Evolutionary conservation across 495 filamentous ascomycete genomes (phyloP), one percentile per base, ranked within the genome.

Genomic region (Hypoxylon fuscum): DNA sequence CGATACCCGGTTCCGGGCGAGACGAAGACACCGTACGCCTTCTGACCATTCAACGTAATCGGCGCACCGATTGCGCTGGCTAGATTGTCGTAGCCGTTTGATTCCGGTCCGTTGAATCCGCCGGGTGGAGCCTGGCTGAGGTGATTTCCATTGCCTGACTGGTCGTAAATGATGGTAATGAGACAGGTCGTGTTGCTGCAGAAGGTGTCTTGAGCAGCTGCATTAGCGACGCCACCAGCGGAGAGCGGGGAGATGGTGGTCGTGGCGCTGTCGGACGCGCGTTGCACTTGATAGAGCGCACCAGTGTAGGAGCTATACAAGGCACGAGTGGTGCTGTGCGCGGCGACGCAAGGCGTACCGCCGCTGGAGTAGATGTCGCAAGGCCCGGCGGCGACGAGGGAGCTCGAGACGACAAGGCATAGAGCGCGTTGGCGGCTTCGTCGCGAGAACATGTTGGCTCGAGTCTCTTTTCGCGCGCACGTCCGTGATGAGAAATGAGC

Each of bases 321-420:
- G 48, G 82, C 81, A n/a, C 84, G 81, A 64, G 83, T 85, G 55
- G 83, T 85, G 71, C 82, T 83, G 72, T 85, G 83, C 2, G 83
- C 83, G 2, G 83, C 83, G 51, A 86, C 64, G 55, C 83, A 86
- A 51, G 83, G 80, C 2, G 82, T 83, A 61, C 72, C 31, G 31
- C 31, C 31, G 31, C 9, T 11, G 31, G 31, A 34, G 31, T 5
- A 37, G 34, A 37, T 37, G 34, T 37, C 34, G 34, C 34, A 37
- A 6, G 34, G 52, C 17, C 34, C 34, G 34, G 34, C 34, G 5
- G 34, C 34, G 34, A 37, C 34, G 34, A 37, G 34, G 12, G 34
- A 37, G 34, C 34, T 37, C 34, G 34, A 37, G 34, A 14, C 34
- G 5, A 37, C 15, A 37, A 37, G 34, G 34, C 34, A 11, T 37